phyloP scores from a whole-genome alignment of 371 early-diverging fungal genomes.

The Lichtheimia ramosa region DNA sequence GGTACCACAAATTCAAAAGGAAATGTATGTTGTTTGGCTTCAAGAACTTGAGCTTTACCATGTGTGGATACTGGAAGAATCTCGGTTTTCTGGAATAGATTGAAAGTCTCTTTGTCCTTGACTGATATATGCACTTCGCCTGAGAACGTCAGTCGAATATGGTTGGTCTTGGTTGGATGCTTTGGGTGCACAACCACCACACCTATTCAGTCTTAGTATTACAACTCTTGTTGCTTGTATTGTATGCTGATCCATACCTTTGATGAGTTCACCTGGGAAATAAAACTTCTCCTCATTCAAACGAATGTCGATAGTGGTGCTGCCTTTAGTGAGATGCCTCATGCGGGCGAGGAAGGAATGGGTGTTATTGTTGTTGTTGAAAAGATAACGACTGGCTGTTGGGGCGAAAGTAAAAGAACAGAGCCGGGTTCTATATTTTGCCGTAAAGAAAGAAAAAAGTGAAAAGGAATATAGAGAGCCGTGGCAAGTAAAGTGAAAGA shows the following conservation, averaged over 20 bases:
- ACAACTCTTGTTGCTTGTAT: not conserved
- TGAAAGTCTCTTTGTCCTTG: slow-evolving; percentile 40
- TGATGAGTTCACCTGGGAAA: slow-evolving; percentile 47
- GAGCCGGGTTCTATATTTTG: too few species aligned
- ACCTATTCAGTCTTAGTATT: slow-evolving; percentile 18
- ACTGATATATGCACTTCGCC: slow-evolving; percentile 35
- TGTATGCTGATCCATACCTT: slow-evolving; percentile 26
- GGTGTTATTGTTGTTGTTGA: too few species aligned
- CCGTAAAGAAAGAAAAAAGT: too few species aligned
- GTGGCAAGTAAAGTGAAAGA: too few species aligned
- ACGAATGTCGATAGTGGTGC: slow-evolving; percentile 32
- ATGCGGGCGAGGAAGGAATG: slow-evolving; percentile 2
- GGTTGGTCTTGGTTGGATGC: slow-evolving; percentile 43
- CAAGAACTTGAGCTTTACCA: slow-evolving; percentile 22
- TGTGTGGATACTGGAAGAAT: slow-evolving; percentile 19
- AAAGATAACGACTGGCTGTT: too few species aligned
- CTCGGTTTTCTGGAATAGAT: slow-evolving; percentile 33
- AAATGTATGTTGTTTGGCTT: slow-evolving; percentile 39
- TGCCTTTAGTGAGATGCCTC: slow-evolving; percentile 17
- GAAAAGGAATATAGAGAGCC: too few species aligned
- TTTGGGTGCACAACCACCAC: slow-evolving; percentile 38
- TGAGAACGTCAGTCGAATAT: slow-evolving; percentile 36
- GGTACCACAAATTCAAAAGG: slow-evolving; percentile 45
- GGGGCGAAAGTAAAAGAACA: too few species aligned
- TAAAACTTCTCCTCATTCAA: slow-evolving; percentile 51